Base-by-base conservation (phyloP, 768 basidiomycete species). In the Psilocybe subaeruginosa region DNA sequence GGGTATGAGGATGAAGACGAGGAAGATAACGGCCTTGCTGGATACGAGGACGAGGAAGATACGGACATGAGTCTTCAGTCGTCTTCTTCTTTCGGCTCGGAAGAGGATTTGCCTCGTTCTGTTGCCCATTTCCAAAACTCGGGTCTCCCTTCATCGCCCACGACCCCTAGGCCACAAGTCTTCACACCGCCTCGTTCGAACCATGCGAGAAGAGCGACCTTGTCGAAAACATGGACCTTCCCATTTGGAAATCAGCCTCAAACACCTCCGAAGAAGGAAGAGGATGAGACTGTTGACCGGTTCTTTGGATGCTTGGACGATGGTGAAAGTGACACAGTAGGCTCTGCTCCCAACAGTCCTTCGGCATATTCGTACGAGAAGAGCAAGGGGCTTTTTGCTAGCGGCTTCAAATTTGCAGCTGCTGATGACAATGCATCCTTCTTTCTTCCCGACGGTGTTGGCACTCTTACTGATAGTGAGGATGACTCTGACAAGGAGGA, bases 271-370 rank as follows among this genome's bases (percentile, higher is more conserved):
- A 63, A 68, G 39, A 63, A 74, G 1, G 71, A 72, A 8, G 72
- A 70, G 48, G 64, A 66, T 56, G 80, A 84, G 17, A 83, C 87
- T n/a, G 77, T 90, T 8, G 92, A 93, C 70, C 82, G 79, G 35
- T 93, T 93, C 81, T 93, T 93, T 66, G 87, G 84, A 46, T 93
- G 91, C 62, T 74, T 85, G 41, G 86, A 88, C 55, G 82, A 82
- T 55, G 82, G 84, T 64, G 79, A 81, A 39, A 71, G 67, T 30
- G 73, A 77, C 30, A 68, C 65, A 3, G 57, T 60, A 29, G 73
- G 69, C 4, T 75, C 75, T 45, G 77, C 82, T 0, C 85, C 86
- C 5, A 72, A 77, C 69, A 71, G 69, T 51, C 76, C 77, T 48
- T 74, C 78, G 64, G 68, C 74, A 45, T 82, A 78, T 69, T 76